Conservation (phyloP, 306 rosid species). For the Purshia tridentata region DNA sequence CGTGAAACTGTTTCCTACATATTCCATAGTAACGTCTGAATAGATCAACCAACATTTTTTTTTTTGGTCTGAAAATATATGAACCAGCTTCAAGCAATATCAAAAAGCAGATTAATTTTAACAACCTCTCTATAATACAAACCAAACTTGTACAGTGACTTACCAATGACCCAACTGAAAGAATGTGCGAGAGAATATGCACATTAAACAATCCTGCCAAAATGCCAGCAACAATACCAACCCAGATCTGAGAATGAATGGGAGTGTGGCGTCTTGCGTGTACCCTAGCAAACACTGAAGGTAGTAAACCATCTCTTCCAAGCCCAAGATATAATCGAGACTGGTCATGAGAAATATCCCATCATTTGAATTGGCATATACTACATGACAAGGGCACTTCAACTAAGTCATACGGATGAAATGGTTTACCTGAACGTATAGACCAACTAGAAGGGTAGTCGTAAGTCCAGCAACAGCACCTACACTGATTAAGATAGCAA, state of each 20-base stretch:
- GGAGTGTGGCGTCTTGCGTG: slow-evolving; percentile 78
- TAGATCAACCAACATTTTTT: neutral
- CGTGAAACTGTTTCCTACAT: neutral
- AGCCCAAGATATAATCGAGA: slow-evolving; percentile 98
- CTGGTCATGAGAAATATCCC: slow-evolving; percentile 52
- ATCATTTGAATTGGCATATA: slow-evolving; percentile 29
- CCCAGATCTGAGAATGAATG: slow-evolving; percentile 89
- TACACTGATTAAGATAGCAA: slow-evolving; percentile 74
- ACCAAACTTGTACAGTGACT: slow-evolving; percentile 30
- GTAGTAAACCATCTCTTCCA: slow-evolving; percentile 93
- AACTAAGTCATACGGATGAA: slow-evolving; percentile 29
- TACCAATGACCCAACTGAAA: slow-evolving; percentile 97
- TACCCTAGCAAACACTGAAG: slow-evolving; percentile 74
- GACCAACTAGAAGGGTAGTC: slow-evolving; percentile 93
- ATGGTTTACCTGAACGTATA: slow-evolving; percentile 85
- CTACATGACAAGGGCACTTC: slow-evolving; percentile 31
- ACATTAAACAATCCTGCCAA: slow-evolving; percentile 86
- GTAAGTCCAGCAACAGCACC: slow-evolving; percentile 99
- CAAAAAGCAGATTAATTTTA: neutral
- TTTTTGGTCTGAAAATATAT: neutral
- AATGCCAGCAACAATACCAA: slow-evolving; percentile 73
- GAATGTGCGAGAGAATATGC: slow-evolving; percentile 76
- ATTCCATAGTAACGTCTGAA: neutral
- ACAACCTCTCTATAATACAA: slow-evolving; percentile 15
- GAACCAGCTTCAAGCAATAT: neutral